Base-by-base conservation (phyloP, 805 yeast genomes). In the Starmera dryadoides region DNA sequence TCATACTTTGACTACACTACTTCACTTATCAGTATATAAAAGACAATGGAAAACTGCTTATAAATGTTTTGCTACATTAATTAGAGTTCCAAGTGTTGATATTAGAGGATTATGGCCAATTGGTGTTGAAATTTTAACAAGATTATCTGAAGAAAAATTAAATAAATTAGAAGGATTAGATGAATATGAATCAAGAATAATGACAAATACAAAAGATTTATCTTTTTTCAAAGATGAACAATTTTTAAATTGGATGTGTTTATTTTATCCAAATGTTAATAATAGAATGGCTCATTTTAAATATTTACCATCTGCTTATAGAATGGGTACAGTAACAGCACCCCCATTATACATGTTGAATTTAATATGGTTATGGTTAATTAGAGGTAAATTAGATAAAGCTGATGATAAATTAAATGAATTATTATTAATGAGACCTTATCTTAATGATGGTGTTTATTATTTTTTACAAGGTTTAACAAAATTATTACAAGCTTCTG, bases 31-130 rank as follows among this genome's bases (percentile, higher is more conserved):
- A 40, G 52, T 82, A 4, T 49, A 73, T 32, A 58, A 67, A 29
- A 52, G 62, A 23, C 68, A 77, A 8, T 83, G 87, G 87, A 48
- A 53, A 6, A 34, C 63, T 14, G 83, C 85, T 0, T 77, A 75
- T 48, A 66, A 66, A 39, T 58, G 76, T 7, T 77, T 77, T 46
- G 55, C 75, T 9, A 38, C 75, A 2, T 52, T 83, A 18, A 52
- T 78, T 3, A 55, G 81, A 37, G 47, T 73, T 1, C 72, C 72
- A 1, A 55, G 55, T 1, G 65, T 75, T 10, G 86, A 82, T 51
- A 53, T 80, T 6, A 61, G 77, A 39, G 58, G 71, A 3, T 51
- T 81, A 10, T 83, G 89, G 89, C 73, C 82, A 0, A 29, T 80
- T 1, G 88, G 84, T 0, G 55, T 77, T 5, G 80, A 76, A 42